Percentiles rank a stretch among this genome's conserved stretches.
Conservation (phyloP, 2,329 filamentous ascomycete genomes). For the Pseudocercospora ulei region DNA sequence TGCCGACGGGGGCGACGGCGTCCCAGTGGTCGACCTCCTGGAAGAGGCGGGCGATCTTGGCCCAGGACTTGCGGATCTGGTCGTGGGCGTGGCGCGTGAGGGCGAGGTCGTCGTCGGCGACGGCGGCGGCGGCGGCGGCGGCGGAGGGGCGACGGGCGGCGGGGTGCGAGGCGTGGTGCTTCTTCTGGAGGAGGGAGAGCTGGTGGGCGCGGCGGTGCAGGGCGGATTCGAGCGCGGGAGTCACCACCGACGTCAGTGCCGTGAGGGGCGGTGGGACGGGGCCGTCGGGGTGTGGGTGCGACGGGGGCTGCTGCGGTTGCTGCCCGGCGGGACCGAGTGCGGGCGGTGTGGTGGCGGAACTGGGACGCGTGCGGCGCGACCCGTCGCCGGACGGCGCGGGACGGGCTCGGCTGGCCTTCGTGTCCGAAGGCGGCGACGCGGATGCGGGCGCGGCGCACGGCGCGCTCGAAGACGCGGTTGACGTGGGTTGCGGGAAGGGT, state of each 20-base stretch:
- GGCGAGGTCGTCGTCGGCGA: conserved; percentile 33
- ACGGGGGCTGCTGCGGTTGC: conserved; percentile 21
- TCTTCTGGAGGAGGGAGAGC: conserved; percentile 48
- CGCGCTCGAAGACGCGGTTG: neutral
- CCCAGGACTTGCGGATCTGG: conserved; percentile 67
- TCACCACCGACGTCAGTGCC: conserved; percentile 79
- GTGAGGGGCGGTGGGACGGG: conserved; percentile 56
- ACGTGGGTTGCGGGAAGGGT: conserved; percentile 1
- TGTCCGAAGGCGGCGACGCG: conserved; percentile 2
- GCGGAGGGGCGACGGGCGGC: conserved; percentile 14
- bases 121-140: neutral
- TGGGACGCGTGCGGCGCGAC: conserved; percentile 5
- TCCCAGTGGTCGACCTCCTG: conserved; percentile 86
- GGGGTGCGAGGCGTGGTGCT: conserved; percentile 22
- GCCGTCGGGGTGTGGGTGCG: neutral
- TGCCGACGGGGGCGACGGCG: conserved; percentile 74
- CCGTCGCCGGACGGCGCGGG: conserved; percentile 11
- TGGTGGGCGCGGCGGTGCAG: conserved; percentile 63
- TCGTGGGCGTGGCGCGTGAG: conserved; percentile 61
- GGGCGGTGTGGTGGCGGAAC: conserved; percentile 1
- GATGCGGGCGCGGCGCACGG: conserved; percentile 10
- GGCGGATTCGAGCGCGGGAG: conserved; percentile 84
- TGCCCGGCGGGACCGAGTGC: neutral
- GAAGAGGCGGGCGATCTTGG: conserved; percentile 72
- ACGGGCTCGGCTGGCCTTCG: neutral